Evolutionary conservation across 139 green algal genomes (phyloP).

Genomic region (Coccomyxa sp.): DNA sequence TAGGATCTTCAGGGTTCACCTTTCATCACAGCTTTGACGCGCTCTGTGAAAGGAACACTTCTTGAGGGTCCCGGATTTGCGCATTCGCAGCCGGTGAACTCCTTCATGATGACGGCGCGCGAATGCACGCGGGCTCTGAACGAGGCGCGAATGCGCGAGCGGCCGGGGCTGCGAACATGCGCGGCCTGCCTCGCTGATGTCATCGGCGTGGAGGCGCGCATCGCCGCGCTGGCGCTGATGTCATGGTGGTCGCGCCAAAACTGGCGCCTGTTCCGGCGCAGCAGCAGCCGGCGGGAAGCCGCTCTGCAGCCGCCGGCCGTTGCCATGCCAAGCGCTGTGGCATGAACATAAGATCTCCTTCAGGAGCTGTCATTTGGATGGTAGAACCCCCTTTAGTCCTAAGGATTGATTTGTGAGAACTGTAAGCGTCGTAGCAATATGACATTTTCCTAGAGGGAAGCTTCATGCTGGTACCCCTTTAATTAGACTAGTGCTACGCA

Average conservation of each 20-base stretch:
- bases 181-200: conserved; percentile 1
- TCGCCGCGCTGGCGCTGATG: conserved; percentile 26
- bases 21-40: too few relatives aligned
- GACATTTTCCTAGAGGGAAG: too few relatives aligned
- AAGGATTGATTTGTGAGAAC: too few relatives aligned
- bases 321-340: too few relatives aligned
- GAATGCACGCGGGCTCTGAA: conserved; percentile 71
- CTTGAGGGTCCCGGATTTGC: background rate
- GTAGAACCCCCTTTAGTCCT: too few relatives aligned
- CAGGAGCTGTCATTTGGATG: too few relatives aligned
- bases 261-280: background rate
- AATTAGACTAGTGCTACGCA: too few relatives aligned
- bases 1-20: too few relatives aligned
- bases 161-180: conserved; percentile 9
- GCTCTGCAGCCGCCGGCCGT: background rate
- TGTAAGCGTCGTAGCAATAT: too few relatives aligned
- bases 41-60: background rate
- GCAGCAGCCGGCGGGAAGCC: background rate
- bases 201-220: conserved; percentile 32
- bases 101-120: conserved; percentile 78
- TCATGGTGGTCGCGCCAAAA: conserved; percentile 13
- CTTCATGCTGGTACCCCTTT: too few relatives aligned
- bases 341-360: too few relatives aligned
- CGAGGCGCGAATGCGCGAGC: conserved; percentile 3
- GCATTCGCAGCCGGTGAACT: conserved; percentile 61